Percentiles rank a stretch among this genome's conserved stretches.
phyloP scores from a whole-genome alignment of 768 basidiomycete species.

The Mrakia frigida region DNA sequence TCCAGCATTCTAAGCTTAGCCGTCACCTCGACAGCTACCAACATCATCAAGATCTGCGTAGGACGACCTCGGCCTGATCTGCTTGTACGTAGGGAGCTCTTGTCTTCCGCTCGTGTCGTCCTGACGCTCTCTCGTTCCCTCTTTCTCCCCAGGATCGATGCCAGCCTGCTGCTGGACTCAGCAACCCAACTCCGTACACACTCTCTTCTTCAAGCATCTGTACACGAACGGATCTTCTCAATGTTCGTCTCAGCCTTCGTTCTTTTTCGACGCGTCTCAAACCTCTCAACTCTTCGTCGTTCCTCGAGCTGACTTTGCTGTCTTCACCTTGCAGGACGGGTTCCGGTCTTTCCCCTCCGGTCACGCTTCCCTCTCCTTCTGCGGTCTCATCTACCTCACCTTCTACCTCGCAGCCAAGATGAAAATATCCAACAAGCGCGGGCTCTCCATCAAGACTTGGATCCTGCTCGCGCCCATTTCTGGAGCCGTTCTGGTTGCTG shows the following conservation, averaged over 20 bases:
- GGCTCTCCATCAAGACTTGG: conserved; percentile 66
- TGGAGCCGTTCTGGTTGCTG: conserved; percentile 55
- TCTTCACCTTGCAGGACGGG: conserved; percentile 62
- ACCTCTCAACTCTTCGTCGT: no score
- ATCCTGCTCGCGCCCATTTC: conserved; percentile 61
- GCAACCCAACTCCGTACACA: conserved; percentile 55
- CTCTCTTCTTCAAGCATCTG: conserved; percentile 70
- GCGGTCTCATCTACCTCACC: conserved; percentile 80
- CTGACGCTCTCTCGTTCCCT: conserved; percentile 56
- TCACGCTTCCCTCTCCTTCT: conserved; percentile 66
- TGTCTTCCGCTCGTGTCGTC: conserved; percentile 39
- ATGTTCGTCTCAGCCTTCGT: conserved; percentile 58
- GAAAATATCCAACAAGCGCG: conserved; percentile 76
- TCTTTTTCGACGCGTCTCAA: conserved; percentile 23
- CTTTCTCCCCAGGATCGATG: conserved; percentile 50
- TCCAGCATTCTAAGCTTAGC: conserved; percentile 76
- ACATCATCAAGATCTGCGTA: conserved; percentile 49
- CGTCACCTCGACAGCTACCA: conserved; percentile 47
- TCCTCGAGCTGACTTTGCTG: conserved; percentile 6
- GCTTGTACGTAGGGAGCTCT: not conserved
- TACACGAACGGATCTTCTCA: conserved; percentile 56
- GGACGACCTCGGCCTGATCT: conserved; percentile 75
- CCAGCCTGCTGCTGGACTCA: conserved; percentile 6
- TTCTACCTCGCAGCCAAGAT: conserved; percentile 88
- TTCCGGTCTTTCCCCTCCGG: conserved; percentile 52